Evolutionary conservation across 2,329 filamentous ascomycete genomes (phyloP), one percentile per base, ranked within the genome.

Genomic region (Ramularia collo-cygni): DNA sequence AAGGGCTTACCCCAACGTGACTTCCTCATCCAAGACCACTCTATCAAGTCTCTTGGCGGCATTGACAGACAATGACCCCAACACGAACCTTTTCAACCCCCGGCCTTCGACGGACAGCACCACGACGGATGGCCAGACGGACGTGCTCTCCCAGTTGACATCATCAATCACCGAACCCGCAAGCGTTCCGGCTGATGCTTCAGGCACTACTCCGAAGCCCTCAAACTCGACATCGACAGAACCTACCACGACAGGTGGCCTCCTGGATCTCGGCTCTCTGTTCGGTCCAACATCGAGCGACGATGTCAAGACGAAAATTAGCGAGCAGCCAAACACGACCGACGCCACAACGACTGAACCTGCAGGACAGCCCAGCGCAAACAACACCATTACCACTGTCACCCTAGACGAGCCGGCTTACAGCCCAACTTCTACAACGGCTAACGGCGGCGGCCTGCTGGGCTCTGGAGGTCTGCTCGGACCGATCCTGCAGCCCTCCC

Each of bases 1-100:
- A 56, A 59, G 68, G 37, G 61, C 67, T 48, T 63, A 63, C 37
- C 40, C 43, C 26, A 55, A 53, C 41, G 63, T 64, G 39, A 54
- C 41, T 15, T 33, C 40, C 6, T 24, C 21, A 10, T 24, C 21
- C 10, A 6, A 24, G 21, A 6, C 21, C 21, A 24, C 21, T 10
- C 10, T 24, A 24, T 24, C 21, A 24, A 24, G 21, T 24, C 21
- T 24, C 21, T 24, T 24, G 10, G 21, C 21, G 6, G 21, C 6
- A 6, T 24, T 24, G 21, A 24, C 21, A 10, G 21, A 24, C 10
- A 10, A 10, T 38, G 10, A 21, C 28, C 14, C 26, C 28, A 13
- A 29, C 28, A 21, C 27, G 8, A n/a, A 8, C 27, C 12, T 13
- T 27, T 4, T 16, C 26, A 15, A 31, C 12, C 16, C 19, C 9